phyloP scores from a whole-genome alignment of 2,329 filamentous ascomycete species.

The Cladosporium colombiae region DNA sequence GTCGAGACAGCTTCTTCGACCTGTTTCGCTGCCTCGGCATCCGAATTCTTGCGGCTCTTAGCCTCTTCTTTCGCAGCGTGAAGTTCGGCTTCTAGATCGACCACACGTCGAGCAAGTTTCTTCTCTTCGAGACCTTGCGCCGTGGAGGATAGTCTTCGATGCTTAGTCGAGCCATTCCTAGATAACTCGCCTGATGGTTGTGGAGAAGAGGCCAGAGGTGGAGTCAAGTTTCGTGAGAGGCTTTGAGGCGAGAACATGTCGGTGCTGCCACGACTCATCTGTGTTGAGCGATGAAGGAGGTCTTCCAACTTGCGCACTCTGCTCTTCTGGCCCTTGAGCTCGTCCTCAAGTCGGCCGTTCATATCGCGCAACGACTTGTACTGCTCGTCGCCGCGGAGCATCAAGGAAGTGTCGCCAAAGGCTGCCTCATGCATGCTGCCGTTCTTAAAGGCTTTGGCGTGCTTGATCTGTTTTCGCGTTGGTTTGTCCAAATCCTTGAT shows the following conservation, averaged over 20 bases:
- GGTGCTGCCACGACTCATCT: conserved; percentile 51
- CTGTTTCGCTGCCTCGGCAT: conserved; percentile 64
- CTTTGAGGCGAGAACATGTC: conserved; percentile 38
- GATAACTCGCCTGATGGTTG: conserved; percentile 29
- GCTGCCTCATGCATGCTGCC: conserved; percentile 91
- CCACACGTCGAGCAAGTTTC: conserved; percentile 61
- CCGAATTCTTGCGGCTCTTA: conserved; percentile 52
- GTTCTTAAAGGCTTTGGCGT: conserved; percentile 92
- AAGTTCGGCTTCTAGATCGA: conserved; percentile 76
- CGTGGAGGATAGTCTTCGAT: conserved; percentile 60
- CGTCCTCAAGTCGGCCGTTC: conserved; percentile 59
- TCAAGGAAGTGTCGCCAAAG: conserved; percentile 79
- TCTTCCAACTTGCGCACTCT: conserved; percentile 90
- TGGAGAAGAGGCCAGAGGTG: conserved; percentile 23
- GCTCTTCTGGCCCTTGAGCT: conserved; percentile 86
- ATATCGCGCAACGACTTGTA: conserved; percentile 54
- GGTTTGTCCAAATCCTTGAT: conserved; percentile 78
- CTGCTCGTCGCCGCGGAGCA: conserved; percentile 87
- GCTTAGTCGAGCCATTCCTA: conserved; percentile 29
- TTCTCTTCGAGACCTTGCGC: conserved; percentile 64
- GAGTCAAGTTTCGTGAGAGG: conserved; percentile 27
- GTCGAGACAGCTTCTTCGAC: conserved; percentile 87
- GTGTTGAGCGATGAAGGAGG: conserved; percentile 78
- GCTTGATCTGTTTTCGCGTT: conserved; percentile 81
- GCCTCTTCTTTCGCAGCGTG: conserved; percentile 74